Percentiles rank a stretch among this genome's conserved stretches.
Conservation (phyloP, 345 rosid genomes). For the Turnera subulata region DNA sequence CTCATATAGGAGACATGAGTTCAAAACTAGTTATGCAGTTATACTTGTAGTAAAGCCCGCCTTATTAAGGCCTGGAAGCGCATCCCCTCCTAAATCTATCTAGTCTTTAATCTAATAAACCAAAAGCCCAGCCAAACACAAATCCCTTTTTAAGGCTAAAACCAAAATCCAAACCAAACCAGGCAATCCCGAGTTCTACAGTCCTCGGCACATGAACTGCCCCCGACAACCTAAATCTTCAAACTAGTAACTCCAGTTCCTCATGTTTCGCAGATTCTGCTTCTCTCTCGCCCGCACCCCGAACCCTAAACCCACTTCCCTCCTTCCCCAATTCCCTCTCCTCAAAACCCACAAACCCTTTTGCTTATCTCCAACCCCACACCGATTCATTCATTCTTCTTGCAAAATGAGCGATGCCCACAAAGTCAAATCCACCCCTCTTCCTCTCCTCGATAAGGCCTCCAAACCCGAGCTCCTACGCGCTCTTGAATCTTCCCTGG, state of each 20-base stretch:
- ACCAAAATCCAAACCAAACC: background rate
- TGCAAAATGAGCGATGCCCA: conserved; percentile 54
- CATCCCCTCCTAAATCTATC: too few relatives aligned
- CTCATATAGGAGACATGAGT: too few relatives aligned
- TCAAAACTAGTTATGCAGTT: too few relatives aligned
- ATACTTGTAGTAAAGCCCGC: too few relatives aligned
- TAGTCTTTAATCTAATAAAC: too few relatives aligned
- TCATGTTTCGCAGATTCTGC: conserved; percentile 49
- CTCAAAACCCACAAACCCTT: conserved; percentile 4
- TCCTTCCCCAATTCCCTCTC: conserved; percentile 12
- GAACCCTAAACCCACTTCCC: conserved; percentile 3
- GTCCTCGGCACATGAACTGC: background rate
- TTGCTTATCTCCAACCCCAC: conserved; percentile 6
- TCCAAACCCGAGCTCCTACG: conserved; percentile 54
- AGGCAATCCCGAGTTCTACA: too few relatives aligned
- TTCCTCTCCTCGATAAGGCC: conserved; percentile 43
- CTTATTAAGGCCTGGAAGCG: too few relatives aligned
- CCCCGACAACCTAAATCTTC: too few relatives aligned
- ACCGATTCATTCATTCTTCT: conserved; percentile 26
- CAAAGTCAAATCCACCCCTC: conserved; percentile 22
- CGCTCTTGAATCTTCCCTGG: conserved; percentile 63
- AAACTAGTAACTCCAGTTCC: conserved; percentile 1
- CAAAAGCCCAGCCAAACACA: too few relatives aligned
- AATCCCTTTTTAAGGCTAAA: too few relatives aligned
- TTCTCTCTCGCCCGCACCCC: conserved; percentile 27